These are phyloP conservation scores for Bonia amplexicaulis DNA, from an alignment of 176 grass and related monocot species.

Conservation along the genomic window DNA sequence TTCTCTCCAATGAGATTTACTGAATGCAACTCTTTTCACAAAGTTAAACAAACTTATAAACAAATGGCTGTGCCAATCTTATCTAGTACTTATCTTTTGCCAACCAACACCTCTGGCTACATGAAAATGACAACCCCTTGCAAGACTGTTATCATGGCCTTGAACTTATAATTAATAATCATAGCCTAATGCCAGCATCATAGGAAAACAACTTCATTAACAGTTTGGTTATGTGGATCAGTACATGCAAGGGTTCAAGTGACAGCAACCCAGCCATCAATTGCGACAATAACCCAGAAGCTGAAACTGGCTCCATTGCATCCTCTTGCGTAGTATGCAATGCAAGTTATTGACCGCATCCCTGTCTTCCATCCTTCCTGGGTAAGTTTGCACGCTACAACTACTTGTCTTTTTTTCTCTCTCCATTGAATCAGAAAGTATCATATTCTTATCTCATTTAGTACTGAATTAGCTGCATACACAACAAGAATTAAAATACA, in stretches of 20 bases:
- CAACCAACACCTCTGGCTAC: neutral
- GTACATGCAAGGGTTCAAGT: neutral
- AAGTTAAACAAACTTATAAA: neutral
- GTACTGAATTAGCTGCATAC: neutral
- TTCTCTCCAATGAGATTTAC: neutral
- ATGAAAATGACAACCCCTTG: conserved; percentile 19
- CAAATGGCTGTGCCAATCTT: neutral
- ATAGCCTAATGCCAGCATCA: neutral
- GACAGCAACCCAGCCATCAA: conserved; percentile 18
- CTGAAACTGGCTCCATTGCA: conserved; percentile 21
- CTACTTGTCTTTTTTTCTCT: neutral
- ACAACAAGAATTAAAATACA: neutral
- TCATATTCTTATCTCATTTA: neutral
- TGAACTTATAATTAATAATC: neutral
- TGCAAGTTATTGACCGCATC: conserved; percentile 29
- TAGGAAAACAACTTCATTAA: neutral
- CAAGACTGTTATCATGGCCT: neutral
- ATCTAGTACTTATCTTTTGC: neutral
- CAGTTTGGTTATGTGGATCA: conserved; percentile 10
- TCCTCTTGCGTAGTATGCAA: conserved; percentile 25
- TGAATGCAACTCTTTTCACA: neutral
- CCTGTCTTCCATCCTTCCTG: conserved; percentile 3
- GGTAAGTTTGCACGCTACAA: conserved; percentile 10
- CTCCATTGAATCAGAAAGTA: neutral
- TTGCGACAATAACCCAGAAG: conserved; percentile 29